Evolutionary conservation across 805 yeast species (phyloP), one percentile per base, ranked within the genome.

Genomic region (Saturnispora ahearnii): DNA sequence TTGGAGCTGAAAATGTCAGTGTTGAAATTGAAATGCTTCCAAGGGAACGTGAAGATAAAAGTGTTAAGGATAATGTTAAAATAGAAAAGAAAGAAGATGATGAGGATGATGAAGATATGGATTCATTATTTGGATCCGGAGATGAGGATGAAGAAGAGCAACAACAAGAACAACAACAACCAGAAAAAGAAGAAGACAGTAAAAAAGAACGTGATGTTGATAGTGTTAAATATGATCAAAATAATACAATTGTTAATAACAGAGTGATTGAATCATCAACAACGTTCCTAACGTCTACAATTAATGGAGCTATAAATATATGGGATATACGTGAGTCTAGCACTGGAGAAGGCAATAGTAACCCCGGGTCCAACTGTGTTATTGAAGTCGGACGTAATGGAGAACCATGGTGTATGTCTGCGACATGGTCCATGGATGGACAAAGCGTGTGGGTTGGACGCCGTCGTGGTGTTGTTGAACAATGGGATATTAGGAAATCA

Each of bases 371-470:
- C 1, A 57, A 58, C 30, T 47, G 56, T 28, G 44, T 41, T n/a
- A n/a, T 28, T 28, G 32, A 41, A 10, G 29, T 82, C 1, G 82
- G 87, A 1, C 68, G 74, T 9, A 79, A 78, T 1, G 76, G 84
- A 0, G 96, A 98, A 0, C 98, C 98, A 0, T 93, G 98, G 98
- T 84, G 96, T 64, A 81, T 84, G 76, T 77, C 87, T 7, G 79
- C 96, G 0, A 79, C 86, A 50, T 91, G 98, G 97, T 82, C 96
- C 8, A 71, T 72, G 46, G 82, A 84, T 59, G 99, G 99, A 10
- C 82, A 86, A 50, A 73, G 69, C 40, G 73, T 89, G 5, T 91
- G 74, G 60, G 88, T 82, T 3, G 99, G 98, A 0, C 76, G 99
- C 55, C 77, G 99, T 64, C 93, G 91, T 62, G 84, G 93, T 42